Evolutionary conservation across 345 rosid species (phyloP).

Genomic region (Heritiera littoralis): DNA sequence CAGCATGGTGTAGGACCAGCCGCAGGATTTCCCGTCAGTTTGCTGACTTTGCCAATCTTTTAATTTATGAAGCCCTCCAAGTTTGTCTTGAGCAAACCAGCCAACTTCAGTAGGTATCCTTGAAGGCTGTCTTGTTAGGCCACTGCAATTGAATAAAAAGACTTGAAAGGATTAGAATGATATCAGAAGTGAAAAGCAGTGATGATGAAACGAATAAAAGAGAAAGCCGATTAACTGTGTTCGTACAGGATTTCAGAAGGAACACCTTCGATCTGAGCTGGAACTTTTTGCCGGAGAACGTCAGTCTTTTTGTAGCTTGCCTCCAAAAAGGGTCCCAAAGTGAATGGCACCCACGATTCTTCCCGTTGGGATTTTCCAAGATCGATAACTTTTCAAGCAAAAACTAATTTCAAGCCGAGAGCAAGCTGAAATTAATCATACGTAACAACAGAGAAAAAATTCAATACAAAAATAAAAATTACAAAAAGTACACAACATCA

Average conservation of each 20-base stretch:
- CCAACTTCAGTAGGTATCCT: slow-evolving; percentile 76
- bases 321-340: slow-evolving; percentile 64
- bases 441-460: no score
- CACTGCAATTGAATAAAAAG: slow-evolving; percentile 47
- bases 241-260: slow-evolving; percentile 75
- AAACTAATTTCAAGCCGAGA: no score
- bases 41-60: slow-evolving; percentile 69
- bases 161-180: not conserved
- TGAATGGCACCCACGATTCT: slow-evolving; percentile 86
- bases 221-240: slow-evolving; percentile 50
- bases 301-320: slow-evolving; percentile 69
- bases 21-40: slow-evolving; percentile 76
- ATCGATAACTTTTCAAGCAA: no score
- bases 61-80: slow-evolving; percentile 65
- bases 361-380: not conserved
- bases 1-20: slow-evolving; percentile 57
- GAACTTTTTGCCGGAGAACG: slow-evolving; percentile 81
- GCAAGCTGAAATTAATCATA: no score
- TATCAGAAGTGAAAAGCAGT: not conserved
- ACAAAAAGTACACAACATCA: no score
- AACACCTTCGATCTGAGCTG: slow-evolving; percentile 66
- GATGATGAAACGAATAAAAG: no score
- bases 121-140: slow-evolving; percentile 69
- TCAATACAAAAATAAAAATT: no score
- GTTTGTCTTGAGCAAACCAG: slow-evolving; percentile 77